Percentiles rank a stretch among this genome's conserved stretches.
phyloP scores from a whole-genome alignment of 371 early-diverging fungal species.

The Actinomortierella wolfii region DNA sequence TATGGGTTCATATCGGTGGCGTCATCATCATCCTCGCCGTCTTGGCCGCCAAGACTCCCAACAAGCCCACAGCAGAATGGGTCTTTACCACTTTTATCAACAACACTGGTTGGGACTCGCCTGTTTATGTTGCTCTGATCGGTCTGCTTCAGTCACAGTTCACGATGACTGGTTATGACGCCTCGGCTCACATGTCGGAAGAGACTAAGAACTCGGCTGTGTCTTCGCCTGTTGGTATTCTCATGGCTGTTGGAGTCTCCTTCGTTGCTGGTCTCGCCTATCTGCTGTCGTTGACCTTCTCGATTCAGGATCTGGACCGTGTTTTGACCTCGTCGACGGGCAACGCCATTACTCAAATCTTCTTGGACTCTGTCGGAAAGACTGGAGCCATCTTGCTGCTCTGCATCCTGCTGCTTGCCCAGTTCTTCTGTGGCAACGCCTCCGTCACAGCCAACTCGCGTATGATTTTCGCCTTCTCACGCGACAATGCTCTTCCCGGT shows the following conservation, averaged over 20 bases:
- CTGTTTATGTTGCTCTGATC: conserved; percentile 55
- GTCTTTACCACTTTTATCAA: conserved; percentile 52
- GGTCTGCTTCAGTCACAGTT: conserved; percentile 55
- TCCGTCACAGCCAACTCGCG: conserved; percentile 67
- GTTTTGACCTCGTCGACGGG: conserved; percentile 49
- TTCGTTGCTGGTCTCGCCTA: conserved; percentile 51
- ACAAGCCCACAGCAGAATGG: conserved; percentile 50
- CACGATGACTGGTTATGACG: conserved; percentile 67
- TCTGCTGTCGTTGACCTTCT: conserved; percentile 48
- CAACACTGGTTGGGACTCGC: conserved; percentile 50
- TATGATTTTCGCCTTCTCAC: conserved; percentile 76
- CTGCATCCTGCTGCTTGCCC: conserved; percentile 59
- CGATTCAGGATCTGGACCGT: conserved; percentile 51
- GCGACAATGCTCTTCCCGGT: conserved; percentile 73
- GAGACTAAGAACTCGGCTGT: conserved; percentile 67
- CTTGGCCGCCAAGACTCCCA: conserved; percentile 48
- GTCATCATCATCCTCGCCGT: conserved; percentile 56
- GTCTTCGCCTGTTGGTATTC: conserved; percentile 69
- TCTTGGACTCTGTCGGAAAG: conserved; percentile 56
- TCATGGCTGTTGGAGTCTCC: conserved; percentile 53
- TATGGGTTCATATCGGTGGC: conserved; percentile 64
- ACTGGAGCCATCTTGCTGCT: conserved; percentile 56
- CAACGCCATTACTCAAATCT: conserved; percentile 57
- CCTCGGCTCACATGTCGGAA: conserved; percentile 78
- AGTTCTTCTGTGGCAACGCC: conserved; percentile 62